These are phyloP conservation scores for Metschnikowia dekortorum DNA, from an alignment of 805 yeast genomes.

Conservation along the genomic window DNA sequence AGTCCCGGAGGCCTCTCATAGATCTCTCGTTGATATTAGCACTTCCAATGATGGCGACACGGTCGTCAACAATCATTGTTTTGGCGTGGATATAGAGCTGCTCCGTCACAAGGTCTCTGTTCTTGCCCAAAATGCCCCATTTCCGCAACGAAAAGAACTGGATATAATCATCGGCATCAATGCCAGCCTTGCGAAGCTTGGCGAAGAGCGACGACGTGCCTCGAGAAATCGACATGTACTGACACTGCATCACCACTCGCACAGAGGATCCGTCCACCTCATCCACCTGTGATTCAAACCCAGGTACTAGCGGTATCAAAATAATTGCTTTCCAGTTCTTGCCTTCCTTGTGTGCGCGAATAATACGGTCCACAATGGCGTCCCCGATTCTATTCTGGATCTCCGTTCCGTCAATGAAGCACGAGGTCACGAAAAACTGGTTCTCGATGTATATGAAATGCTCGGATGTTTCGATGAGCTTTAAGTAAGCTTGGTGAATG, in stretches of 20 bases:
- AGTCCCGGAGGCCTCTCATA: slow-evolving; percentile 89
- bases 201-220: slow-evolving; percentile 88
- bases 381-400: slow-evolving; percentile 90
- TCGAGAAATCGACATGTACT: slow-evolving; percentile 86
- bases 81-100: slow-evolving; percentile 94
- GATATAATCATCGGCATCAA: slow-evolving; percentile 85
- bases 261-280: slow-evolving; percentile 92
- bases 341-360: slow-evolving; percentile 75
- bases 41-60: slow-evolving; percentile 91
- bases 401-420: slow-evolving; percentile 75
- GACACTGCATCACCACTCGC: slow-evolving; percentile 94
- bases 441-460: slow-evolving; percentile 94
- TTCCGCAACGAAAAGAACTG: slow-evolving; percentile 89
- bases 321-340: slow-evolving; percentile 87
- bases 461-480: slow-evolving; percentile 84
- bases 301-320: slow-evolving; percentile 95
- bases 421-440: slow-evolving; percentile 91
- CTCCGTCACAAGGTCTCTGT: slow-evolving; percentile 73
- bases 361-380: slow-evolving; percentile 94
- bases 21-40: slow-evolving; percentile 97
- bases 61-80: slow-evolving; percentile 85
- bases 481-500: slow-evolving; percentile 88
- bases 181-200: slow-evolving; percentile 70
- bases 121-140: slow-evolving; percentile 89
- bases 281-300: slow-evolving; percentile 90